Percentiles rank a stretch among this genome's conserved stretches.
phyloP scores from a whole-genome alignment of 331 rosid species.

The Telfairia occidentalis region DNA sequence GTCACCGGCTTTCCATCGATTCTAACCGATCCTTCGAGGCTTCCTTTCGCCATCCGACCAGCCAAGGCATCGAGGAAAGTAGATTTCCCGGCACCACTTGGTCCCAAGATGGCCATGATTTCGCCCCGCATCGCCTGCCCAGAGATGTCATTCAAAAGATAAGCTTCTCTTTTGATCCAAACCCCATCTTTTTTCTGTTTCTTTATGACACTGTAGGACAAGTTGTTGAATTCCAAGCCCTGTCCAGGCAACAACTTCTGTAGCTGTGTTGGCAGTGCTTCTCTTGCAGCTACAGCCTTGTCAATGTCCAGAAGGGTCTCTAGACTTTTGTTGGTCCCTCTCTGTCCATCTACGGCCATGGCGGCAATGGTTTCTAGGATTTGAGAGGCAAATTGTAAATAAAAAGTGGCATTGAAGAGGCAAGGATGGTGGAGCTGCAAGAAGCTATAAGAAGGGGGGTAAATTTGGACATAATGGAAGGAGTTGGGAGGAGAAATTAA shows the following conservation, averaged over 20 bases:
- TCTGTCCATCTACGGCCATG: conserved; percentile 31
- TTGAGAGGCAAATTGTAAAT: not conserved
- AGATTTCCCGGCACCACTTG: conserved; percentile 96
- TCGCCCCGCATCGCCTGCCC: conserved; percentile 71
- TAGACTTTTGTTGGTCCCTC: conserved; percentile 23
- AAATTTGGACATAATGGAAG: not conserved
- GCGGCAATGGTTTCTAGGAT: not conserved
- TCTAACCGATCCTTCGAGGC: conserved; percentile 70
- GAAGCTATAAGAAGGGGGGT: not conserved
- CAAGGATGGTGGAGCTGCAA: not conserved
- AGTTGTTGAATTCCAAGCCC: conserved; percentile 61
- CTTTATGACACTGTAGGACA: conserved; percentile 52
- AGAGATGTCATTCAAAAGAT: conserved; percentile 68
- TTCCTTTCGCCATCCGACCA: conserved; percentile 70
- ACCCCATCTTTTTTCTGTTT: conserved; percentile 63
- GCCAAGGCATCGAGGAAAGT: conserved; percentile 90
- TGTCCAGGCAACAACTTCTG: conserved; percentile 35
- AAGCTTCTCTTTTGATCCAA: conserved; percentile 53
- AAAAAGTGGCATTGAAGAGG: not conserved
- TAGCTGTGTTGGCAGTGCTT: conserved; percentile 18
- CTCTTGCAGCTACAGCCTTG: conserved; percentile 21
- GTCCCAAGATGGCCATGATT: conserved; percentile 83
- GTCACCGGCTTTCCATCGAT: conserved; percentile 64
- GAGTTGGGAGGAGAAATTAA: not conserved
- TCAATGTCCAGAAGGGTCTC: conserved; percentile 50